phyloP scores from a whole-genome alignment of 2,329 filamentous ascomycete genomes.

The Microthyrium microscopicum region DNA sequence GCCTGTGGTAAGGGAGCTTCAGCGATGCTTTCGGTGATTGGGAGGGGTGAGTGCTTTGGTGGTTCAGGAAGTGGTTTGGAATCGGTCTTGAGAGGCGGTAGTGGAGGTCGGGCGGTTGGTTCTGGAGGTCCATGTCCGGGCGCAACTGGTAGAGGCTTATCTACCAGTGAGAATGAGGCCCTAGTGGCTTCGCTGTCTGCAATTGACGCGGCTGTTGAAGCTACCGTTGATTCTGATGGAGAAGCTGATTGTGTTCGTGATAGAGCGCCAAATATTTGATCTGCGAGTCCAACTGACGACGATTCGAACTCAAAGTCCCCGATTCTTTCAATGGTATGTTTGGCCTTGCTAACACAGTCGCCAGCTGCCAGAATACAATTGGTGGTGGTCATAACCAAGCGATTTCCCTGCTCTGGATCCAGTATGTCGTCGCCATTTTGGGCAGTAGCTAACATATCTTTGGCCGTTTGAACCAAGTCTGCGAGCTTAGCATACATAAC shows the following conservation, averaged over 20 bases:
- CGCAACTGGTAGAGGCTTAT: conserved; percentile 6
- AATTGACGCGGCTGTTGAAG: too few species aligned
- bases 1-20: not conserved
- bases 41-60: conserved; percentile 27
- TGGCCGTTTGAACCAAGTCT: conserved; percentile 64
- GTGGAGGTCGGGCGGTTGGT: conserved; percentile 21
- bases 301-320: conserved; percentile 74
- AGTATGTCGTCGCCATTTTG: conserved; percentile 57
- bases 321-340: conserved; percentile 69
- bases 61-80: conserved; percentile 55
- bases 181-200: not conserved
- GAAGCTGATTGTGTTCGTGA: conserved; percentile 8
- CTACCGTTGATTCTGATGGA: too few species aligned
- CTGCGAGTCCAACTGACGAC: conserved; percentile 27
- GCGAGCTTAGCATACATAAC: conserved; percentile 67
- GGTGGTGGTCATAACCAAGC: conserved; percentile 63
- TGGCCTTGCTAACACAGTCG: conserved; percentile 78
- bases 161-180: not conserved
- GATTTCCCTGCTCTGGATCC: conserved; percentile 60
- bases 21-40: conserved; percentile 9
- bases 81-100: conserved; percentile 29
- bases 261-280: conserved; percentile 19
- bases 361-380: conserved; percentile 79
- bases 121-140: conserved; percentile 12
- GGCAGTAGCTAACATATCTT: conserved; percentile 61